A percentile compares a stretch with the other conserved stretches of the same genome.
phyloP scores from a whole-genome alignment of 768 basidiomycete genomes.

The Symmetrospora coprosmae region DNA sequence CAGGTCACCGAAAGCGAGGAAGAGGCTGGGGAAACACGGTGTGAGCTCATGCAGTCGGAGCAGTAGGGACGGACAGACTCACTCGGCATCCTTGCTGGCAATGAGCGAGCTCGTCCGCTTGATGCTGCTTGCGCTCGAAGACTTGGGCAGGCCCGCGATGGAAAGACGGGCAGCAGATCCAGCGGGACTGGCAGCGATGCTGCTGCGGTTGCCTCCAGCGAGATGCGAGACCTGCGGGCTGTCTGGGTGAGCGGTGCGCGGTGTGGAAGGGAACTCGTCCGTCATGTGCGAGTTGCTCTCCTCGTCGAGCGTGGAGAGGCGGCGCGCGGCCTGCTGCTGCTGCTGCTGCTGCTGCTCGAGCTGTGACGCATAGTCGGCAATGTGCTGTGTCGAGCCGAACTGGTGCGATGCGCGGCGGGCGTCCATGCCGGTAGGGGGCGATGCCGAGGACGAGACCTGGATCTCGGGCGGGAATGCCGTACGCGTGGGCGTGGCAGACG shows the following conservation, averaged over 20 bases:
- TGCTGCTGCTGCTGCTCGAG: not conserved
- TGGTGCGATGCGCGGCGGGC: not conserved
- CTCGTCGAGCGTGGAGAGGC: constrained; percentile 6
- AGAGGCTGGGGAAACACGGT: too few species aligned
- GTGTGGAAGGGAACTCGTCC: constrained; percentile 19
- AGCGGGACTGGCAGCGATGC: not conserved
- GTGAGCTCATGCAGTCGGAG: too few species aligned
- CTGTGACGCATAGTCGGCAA: constrained; percentile 17
- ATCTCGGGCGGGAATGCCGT: constrained; percentile 16
- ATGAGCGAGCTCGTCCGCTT: constrained; percentile 5
- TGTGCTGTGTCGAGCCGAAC: constrained; percentile 11
- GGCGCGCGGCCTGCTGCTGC: not conserved
- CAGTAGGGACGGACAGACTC: too few species aligned
- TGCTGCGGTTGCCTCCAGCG: not conserved
- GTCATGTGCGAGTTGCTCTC: not conserved
- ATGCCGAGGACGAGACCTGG: not conserved
- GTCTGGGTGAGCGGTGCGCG: not conserved
- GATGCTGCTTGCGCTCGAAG: not conserved
- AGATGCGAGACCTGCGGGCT: not conserved
- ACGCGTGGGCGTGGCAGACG: not conserved
- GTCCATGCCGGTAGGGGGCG: not conserved
- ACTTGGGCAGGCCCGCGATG: not conserved
- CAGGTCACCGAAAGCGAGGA: too few species aligned
- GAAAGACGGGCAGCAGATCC: not conserved
- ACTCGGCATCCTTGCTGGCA: constrained; percentile 13